Evolutionary conservation across 495 filamentous ascomycete species (phyloP).

Genomic region (Penicillium mononematosum): DNA sequence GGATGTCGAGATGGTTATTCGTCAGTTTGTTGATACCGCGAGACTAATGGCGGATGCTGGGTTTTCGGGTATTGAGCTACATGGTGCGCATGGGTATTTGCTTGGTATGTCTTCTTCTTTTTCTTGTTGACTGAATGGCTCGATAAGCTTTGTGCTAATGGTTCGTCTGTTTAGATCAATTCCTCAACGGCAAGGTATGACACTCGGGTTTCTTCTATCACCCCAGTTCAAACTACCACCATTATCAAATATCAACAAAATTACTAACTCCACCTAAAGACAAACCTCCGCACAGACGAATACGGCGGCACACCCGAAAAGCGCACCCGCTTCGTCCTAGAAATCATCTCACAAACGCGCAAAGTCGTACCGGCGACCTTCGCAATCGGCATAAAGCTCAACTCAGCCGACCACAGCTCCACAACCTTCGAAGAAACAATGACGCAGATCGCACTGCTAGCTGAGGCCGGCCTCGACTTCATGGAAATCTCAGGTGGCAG

Average conservation of each 20-base stretch:
- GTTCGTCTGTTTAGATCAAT: conserved; percentile 34
- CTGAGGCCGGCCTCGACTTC: conserved; percentile 57
- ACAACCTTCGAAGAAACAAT: conserved; percentile 49
- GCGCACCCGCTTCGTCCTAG: conserved; percentile 47
- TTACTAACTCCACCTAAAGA: conserved; percentile 21
- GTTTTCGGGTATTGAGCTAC: conserved; percentile 57
- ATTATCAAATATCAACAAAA: background rate
- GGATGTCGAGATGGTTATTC: conserved; percentile 50
- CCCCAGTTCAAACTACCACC: background rate
- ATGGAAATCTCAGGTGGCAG: conserved; percentile 60
- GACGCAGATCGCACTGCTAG: conserved; percentile 52
- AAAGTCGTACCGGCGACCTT: conserved; percentile 48
- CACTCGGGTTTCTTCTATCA: background rate
- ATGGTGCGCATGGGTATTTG: conserved; percentile 61
- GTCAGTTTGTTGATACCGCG: conserved; percentile 49
- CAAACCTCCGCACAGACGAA: conserved; percentile 47
- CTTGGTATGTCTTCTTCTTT: conserved; percentile 33
- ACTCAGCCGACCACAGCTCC: conserved; percentile 56
- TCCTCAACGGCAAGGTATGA: conserved; percentile 41
- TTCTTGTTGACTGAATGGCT: background rate
- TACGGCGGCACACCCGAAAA: conserved; percentile 50
- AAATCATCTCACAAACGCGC: conserved; percentile 44
- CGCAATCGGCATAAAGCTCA: conserved; percentile 61
- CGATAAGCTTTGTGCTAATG: conserved; percentile 10
- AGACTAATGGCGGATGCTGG: conserved; percentile 49